Evolutionary conservation across 1,284 basidiomycete species (phyloP).

Genomic region (Macrocystidia cucumis): DNA sequence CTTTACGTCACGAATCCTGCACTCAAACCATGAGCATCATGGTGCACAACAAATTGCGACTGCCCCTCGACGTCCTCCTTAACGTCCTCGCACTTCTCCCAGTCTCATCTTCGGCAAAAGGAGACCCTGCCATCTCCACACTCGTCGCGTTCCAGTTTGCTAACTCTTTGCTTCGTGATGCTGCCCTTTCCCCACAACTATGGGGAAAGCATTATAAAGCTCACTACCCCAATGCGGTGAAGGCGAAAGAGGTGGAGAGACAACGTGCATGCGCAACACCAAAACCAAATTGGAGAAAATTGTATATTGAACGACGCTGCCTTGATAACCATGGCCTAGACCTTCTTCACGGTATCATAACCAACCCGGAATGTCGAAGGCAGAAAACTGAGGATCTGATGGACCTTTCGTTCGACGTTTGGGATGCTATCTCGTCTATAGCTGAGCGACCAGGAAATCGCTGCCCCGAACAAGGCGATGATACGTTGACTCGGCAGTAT

Average conservation of each 20-base stretch:
- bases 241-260: constrained; percentile 27
- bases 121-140: constrained; percentile 14
- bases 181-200: constrained; percentile 14
- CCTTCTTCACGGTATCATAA: constrained; percentile 32
- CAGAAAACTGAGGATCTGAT: constrained; percentile 27
- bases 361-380: constrained; percentile 23
- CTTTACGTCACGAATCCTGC: no score
- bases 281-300: constrained; percentile 40
- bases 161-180: constrained; percentile 19
- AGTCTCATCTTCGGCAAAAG: constrained; percentile 12
- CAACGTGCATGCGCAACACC: constrained; percentile 15
- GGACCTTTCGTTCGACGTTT: constrained; percentile 39
- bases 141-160: constrained; percentile 20
- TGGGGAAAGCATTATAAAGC: constrained; percentile 45
- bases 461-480: constrained; percentile 11
- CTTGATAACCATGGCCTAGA: constrained; percentile 34
- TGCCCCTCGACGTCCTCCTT: constrained; percentile 5
- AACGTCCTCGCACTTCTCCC: constrained; percentile 10
- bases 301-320: constrained; percentile 35
- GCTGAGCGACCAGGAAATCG: no score
- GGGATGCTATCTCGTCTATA: constrained; percentile 31
- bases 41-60: no score
- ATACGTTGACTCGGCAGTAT: constrained; percentile 41
- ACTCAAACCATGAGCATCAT: no score
- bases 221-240: constrained; percentile 36